Conservation (phyloP, 192 early-diverging fungal genomes). For the Piromyces sp. region DNA sequence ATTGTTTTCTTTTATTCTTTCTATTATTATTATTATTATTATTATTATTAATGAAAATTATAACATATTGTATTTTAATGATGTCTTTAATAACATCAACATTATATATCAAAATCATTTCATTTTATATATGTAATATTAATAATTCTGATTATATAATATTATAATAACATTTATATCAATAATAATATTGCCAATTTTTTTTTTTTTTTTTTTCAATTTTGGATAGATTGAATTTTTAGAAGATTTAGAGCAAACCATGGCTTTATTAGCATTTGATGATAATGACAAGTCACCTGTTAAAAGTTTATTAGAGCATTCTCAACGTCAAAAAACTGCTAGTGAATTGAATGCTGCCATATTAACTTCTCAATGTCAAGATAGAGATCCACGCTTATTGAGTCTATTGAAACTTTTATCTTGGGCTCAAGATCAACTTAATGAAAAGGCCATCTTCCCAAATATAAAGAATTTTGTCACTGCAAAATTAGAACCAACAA, state of each 20-base stretch:
- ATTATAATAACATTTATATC: too few species aligned
- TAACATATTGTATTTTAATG: too few species aligned
- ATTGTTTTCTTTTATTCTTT: too few species aligned
- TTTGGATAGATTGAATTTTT: constrained; percentile 71
- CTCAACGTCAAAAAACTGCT: constrained; percentile 81
- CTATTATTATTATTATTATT: too few species aligned
- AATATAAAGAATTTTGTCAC: constrained; percentile 70
- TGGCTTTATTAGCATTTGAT: constrained; percentile 93
- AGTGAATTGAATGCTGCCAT: constrained; percentile 88
- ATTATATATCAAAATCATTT: too few species aligned
- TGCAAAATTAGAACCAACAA: constrained; percentile 38
- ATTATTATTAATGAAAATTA: too few species aligned
- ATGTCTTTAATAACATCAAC: too few species aligned
- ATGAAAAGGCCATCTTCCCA: constrained; percentile 67
- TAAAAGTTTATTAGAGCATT: constrained; percentile 66
- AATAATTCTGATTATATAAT: too few species aligned
- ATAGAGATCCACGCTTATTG: constrained; percentile 86
- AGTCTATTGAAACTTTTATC: constrained; percentile 75
- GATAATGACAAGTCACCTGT: constrained; percentile 52
- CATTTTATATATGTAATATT: too few species aligned
- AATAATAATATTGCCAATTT: not conserved
- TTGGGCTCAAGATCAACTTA: constrained; percentile 84
- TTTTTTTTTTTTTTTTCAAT: constrained; percentile 6
- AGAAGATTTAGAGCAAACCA: constrained; percentile 82
- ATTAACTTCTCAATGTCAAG: constrained; percentile 73